Evolutionary conservation across 768 basidiomycete genomes (phyloP).

Genomic region (Collybia sordida): DNA sequence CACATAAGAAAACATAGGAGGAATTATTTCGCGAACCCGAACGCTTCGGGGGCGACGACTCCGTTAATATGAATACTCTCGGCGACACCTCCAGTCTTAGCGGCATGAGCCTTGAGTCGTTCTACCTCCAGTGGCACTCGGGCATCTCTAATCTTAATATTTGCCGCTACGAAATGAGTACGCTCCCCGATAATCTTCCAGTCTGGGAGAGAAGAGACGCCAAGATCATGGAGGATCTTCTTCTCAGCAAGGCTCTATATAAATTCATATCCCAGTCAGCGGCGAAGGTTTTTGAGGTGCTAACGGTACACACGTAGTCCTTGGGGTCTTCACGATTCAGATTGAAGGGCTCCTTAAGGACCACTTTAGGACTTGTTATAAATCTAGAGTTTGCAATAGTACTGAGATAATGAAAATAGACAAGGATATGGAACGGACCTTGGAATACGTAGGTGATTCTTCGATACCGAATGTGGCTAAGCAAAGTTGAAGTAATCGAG

Average conservation of each 20-base stretch:
- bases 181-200: constrained; percentile 3
- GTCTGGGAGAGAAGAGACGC: constrained; percentile 4
- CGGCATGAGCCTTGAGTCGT: constrained; percentile 4
- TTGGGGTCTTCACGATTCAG: background rate
- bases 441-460: constrained; percentile 6
- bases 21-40: background rate
- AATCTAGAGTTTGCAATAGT: background rate
- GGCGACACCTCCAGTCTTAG: constrained; percentile 1
- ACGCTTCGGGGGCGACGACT: background rate
- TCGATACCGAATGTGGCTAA: constrained; percentile 3
- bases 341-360: constrained; percentile 1
- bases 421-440: background rate
- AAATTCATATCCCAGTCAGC: background rate
- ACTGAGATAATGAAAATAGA: too few relatives aligned
- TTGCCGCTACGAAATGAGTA: background rate
- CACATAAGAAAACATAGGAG: too few relatives aligned
- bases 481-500: background rate
- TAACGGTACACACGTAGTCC: constrained; percentile 1
- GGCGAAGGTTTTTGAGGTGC: too few relatives aligned
- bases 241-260: background rate
- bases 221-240: constrained; percentile 3
- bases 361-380: constrained; percentile 3
- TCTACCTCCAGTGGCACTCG: background rate
- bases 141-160: background rate
- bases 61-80: constrained; percentile 5